Percentiles rank a stretch among this genome's conserved stretches.
These are phyloP conservation scores for Hericium alpestre DNA, from an alignment of 768 basidiomycete species.

Conservation along the genomic window DNA sequence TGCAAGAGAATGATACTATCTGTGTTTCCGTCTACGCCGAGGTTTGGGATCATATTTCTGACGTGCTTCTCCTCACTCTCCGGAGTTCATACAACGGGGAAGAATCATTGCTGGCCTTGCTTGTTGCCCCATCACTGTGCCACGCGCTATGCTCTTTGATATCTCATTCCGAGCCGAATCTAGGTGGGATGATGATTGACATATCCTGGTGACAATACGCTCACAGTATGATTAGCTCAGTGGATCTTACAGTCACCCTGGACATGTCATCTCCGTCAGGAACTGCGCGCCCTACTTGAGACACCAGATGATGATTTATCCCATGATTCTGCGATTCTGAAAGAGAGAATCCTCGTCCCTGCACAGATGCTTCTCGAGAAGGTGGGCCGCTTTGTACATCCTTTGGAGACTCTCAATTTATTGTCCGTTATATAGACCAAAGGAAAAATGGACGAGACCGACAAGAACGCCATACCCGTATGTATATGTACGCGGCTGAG, in stretches of 20 bases:
- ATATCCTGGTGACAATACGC: background rate
- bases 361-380: background rate
- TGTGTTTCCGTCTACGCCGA: constrained; percentile 36
- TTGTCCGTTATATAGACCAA: background rate
- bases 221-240: constrained; percentile 2
- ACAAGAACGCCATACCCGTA: too few relatives aligned
- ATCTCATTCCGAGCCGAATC: background rate
- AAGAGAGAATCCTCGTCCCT: background rate
- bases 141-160: constrained; percentile 33
- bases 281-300: constrained; percentile 24
- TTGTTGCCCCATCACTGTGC: constrained; percentile 41
- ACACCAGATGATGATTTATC: background rate
- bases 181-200: background rate
- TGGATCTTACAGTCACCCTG: constrained; percentile 34
- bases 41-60: constrained; percentile 44
- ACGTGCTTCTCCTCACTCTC: constrained; percentile 37
- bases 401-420: too few relatives aligned
- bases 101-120: constrained; percentile 39
- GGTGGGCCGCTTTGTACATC: background rate
- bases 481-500: too few relatives aligned
- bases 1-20: constrained; percentile 9
- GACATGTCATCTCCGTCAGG: constrained; percentile 33
- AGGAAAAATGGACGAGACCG: background rate
- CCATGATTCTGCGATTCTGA: background rate
- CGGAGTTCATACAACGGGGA: constrained; percentile 33